Evolutionary conservation across 192 early-diverging fungal species (phyloP).

Genomic region (Entomortierella beljakovae): DNA sequence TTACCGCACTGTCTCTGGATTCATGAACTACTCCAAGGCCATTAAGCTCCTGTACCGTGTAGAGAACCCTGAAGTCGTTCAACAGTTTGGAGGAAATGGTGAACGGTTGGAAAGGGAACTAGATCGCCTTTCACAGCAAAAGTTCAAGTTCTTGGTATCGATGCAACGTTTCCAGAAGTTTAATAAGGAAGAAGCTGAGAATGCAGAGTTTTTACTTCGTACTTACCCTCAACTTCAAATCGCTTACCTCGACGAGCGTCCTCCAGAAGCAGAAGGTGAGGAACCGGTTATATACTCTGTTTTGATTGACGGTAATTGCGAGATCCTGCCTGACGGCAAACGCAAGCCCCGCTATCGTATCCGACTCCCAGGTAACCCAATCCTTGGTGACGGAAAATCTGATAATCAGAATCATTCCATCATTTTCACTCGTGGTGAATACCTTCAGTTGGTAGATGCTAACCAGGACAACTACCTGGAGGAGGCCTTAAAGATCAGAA

Average conservation of each 20-base stretch:
- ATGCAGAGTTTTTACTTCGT: slow-evolving; percentile 79
- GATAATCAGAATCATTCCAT: slow-evolving; percentile 93
- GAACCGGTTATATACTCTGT: slow-evolving; percentile 67
- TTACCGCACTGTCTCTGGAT: slow-evolving; percentile 87
- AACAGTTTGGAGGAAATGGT: slow-evolving; percentile 71
- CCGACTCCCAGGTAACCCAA: slow-evolving; percentile 84
- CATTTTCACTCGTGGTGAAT: slow-evolving; percentile 89
- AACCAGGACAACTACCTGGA: slow-evolving; percentile 96
- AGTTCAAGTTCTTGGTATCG: slow-evolving; percentile 87
- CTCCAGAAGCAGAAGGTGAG: slow-evolving; percentile 70
- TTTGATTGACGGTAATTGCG: slow-evolving; percentile 84
- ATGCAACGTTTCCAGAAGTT: slow-evolving; percentile 90
- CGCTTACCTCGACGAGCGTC: slow-evolving; percentile 81
- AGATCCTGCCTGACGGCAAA: slow-evolving; percentile 74
- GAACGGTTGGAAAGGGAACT: slow-evolving; percentile 78
- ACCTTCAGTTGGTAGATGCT: slow-evolving; percentile 87
- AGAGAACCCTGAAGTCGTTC: slow-evolving; percentile 82
- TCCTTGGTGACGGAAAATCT: slow-evolving; percentile 92
- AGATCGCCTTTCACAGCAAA: slow-evolving; percentile 73
- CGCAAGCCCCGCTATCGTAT: slow-evolving; percentile 83
- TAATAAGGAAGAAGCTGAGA: slow-evolving; percentile 79
- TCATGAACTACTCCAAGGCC: slow-evolving; percentile 90
- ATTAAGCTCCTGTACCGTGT: slow-evolving; percentile 83
- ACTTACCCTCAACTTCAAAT: slow-evolving; percentile 85
- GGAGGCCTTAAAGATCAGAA: slow-evolving; percentile 88